Conservation (phyloP, 805 yeast species). For the Priceomyces haplophilus region DNA sequence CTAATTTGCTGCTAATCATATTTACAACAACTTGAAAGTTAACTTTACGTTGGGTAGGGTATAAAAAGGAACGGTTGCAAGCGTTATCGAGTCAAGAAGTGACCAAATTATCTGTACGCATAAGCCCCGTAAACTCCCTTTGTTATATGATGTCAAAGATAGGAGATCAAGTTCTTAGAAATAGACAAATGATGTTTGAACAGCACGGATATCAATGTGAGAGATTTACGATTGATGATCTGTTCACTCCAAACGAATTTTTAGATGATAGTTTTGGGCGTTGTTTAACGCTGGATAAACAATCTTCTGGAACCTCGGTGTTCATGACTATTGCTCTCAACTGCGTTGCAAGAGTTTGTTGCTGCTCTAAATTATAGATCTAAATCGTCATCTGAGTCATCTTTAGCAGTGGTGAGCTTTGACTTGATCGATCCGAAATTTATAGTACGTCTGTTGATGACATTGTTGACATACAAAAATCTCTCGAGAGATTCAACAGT, state of each 20-base stretch:
- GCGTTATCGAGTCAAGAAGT: no score
- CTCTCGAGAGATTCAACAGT: constrained; percentile 48
- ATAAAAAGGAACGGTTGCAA: constrained; percentile 3
- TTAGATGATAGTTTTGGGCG: background rate
- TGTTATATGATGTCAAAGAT: background rate
- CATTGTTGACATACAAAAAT: constrained; percentile 13
- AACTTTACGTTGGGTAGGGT: no score
- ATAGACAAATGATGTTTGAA: background rate
- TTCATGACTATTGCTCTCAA: background rate
- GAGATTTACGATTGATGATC: background rate
- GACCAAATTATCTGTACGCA: no score
- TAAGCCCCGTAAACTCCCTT: no score
- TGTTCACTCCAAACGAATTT: background rate
- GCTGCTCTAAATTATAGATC: constrained; percentile 7
- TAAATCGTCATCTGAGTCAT: constrained; percentile 12
- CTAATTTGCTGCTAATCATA: background rate
- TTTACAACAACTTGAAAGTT: no score
- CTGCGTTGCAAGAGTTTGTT: background rate
- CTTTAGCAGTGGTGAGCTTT: background rate
- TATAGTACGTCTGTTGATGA: constrained; percentile 16
- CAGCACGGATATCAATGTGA: background rate
- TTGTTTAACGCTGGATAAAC: background rate
- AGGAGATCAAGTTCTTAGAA: constrained; percentile 4
- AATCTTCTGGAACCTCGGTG: background rate
- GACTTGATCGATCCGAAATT: constrained; percentile 10